Base-by-base conservation (phyloP, 2,329 filamentous ascomycete genomes). In the Sarocladiaceae sp. region DNA sequence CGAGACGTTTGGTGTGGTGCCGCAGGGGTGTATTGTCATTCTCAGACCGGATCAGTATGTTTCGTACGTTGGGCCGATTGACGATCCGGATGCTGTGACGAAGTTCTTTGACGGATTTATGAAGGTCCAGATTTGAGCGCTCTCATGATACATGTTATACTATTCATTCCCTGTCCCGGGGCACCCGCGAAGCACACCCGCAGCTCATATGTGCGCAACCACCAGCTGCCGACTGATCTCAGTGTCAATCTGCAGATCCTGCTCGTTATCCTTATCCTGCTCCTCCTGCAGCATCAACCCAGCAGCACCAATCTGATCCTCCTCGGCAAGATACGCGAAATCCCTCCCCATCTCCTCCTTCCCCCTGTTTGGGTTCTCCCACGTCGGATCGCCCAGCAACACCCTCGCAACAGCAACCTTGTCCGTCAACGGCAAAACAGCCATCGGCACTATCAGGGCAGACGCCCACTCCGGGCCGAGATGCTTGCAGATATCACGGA, bases 1-100 rank as follows among this genome's bases (percentile, higher is more conserved):
- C 39, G 66, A 71, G 53, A 72, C 71, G 0, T 72, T 73, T 52
- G 60, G 72, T 4, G 72, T 73, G 42, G 69, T 69, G 0, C 60
- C 68, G 1, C 65, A 68, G 0, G 58, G 58, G 7, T 71, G 63
- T 18, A 56, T 64, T 36, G 62, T 61, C 6, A 59, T 65, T 26
- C 59, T 72, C 7, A 25, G 52, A 23, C 52, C 52, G 25, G 52
- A 54, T 39, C 52, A 54, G 33, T 52, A 54, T 35, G 50, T 54
- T n/a, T 51, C 52, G 2, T 54, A 51, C 39, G 10, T 54, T 1
- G 52, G 52, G 12, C 37, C 26, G 26, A n/a, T 54, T 20, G 52
- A 52, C 17, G 52, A 47, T 22, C 18, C 25, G 18, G 49, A 40
- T 1, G 37, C 37, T 28, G 37, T 52, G 18, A 37, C 42, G 5